Conservation (phyloP, 2,329 filamentous ascomycete genomes). For the Sphaerulina populicola region DNA sequence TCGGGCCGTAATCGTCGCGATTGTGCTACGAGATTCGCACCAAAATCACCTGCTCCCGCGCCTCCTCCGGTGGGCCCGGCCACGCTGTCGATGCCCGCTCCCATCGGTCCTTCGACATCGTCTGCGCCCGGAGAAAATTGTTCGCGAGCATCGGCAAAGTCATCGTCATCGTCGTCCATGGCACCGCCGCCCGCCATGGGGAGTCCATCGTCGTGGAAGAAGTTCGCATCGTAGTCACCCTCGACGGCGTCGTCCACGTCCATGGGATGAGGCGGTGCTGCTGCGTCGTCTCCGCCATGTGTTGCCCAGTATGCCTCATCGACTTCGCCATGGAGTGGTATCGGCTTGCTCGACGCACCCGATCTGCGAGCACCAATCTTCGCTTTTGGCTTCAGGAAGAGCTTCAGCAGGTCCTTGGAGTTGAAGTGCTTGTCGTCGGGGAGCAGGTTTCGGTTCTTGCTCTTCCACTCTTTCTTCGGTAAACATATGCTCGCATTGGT, state of each 20-base stretch:
- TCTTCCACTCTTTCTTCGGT: conserved; percentile 92
- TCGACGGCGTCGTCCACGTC: conserved; percentile 48
- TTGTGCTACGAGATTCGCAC: conserved; percentile 55
- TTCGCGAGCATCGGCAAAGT: conserved; percentile 73
- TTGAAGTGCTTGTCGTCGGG: conserved; percentile 98
- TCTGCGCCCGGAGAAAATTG: conserved; percentile 62
- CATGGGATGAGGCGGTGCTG: conserved; percentile 29
- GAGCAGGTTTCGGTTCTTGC: conserved; percentile 82
- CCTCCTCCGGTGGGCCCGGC: conserved; percentile 30
- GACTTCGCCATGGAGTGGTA: conserved; percentile 59
- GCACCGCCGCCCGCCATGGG: conserved; percentile 55
- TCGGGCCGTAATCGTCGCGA: conserved; percentile 53
- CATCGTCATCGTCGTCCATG: conserved; percentile 59
- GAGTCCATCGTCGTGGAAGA: conserved; percentile 84
- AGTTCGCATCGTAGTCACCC: conserved; percentile 91
- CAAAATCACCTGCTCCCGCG: conserved; percentile 42
- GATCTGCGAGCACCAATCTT: conserved; percentile 62
- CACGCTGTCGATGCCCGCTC: conserved; percentile 28
- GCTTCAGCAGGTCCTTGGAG: conserved; percentile 75
- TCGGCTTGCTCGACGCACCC: conserved; percentile 33
- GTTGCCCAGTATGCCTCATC: conserved; percentile 93
- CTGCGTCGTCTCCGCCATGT: conserved; percentile 40
- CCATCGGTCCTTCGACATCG: conserved; percentile 34
- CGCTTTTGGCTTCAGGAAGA: conserved; percentile 93
- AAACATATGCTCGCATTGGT: conserved; percentile 75